phyloP scores from a whole-genome alignment of 345 rosid genomes.

The Cardamine chenopodiifolia region DNA sequence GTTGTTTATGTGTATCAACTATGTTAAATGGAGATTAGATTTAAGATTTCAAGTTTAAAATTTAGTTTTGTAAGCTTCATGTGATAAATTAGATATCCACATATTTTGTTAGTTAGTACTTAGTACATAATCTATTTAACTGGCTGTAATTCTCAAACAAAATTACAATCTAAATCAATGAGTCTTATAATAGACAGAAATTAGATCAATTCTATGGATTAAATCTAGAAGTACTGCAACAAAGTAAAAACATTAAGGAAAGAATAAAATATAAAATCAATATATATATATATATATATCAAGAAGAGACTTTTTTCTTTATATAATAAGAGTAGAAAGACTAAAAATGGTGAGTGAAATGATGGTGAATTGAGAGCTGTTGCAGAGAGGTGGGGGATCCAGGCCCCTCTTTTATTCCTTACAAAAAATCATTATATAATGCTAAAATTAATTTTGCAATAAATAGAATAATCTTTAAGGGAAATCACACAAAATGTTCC shows the following conservation, averaged over 20 bases:
- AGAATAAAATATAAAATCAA: not conserved
- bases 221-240: not conserved
- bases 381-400: slow-evolving; percentile 23
- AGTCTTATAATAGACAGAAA: not conserved
- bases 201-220: not conserved
- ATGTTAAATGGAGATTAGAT: too few relatives aligned
- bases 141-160: too few relatives aligned
- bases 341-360: slow-evolving; percentile 38
- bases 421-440: not conserved
- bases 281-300: not conserved
- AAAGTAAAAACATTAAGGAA: slow-evolving; percentile 7
- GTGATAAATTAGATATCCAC: too few relatives aligned
- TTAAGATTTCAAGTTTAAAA: too few relatives aligned
- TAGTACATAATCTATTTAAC: too few relatives aligned
- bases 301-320: not conserved
- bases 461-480: not conserved
- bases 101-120: too few relatives aligned
- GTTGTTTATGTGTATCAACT: too few relatives aligned
- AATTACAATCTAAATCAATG: not conserved
- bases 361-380: slow-evolving; percentile 31
- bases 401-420: slow-evolving; percentile 18
- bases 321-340: slow-evolving; percentile 2
- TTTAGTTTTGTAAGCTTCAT: too few relatives aligned
- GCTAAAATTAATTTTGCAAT: not conserved
- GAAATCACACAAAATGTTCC: not conserved